Evolutionary conservation across 225 moss, liverwort and hornwort species (phyloP).

Genomic region (Marchantia polymorpha): DNA sequence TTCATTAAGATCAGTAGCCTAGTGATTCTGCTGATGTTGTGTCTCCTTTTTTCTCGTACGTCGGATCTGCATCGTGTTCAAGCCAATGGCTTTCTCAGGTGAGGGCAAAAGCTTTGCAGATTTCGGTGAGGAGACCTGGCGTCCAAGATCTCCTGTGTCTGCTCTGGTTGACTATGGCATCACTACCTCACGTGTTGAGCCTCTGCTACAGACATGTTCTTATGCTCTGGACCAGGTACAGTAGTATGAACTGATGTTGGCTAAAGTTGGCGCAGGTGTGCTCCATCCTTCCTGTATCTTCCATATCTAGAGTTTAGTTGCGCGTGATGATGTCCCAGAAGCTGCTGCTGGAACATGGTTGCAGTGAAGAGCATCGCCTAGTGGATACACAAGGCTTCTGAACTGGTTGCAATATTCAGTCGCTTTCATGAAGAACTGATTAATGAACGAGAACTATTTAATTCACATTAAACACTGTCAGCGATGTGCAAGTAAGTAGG

Average conservation of each 20-base stretch:
- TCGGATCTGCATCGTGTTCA: too few relatives aligned
- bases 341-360: not conserved
- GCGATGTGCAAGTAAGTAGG: too few relatives aligned
- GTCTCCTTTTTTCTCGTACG: too few relatives aligned
- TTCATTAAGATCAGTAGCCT: too few relatives aligned
- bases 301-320: not conserved
- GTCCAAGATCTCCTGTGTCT: not conserved
- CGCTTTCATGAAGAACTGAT: too few relatives aligned
- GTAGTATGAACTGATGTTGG: not conserved
- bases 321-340: not conserved
- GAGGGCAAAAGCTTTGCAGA: too few relatives aligned
- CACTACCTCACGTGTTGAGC: not conserved
- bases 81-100: not conserved
- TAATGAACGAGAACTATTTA: too few relatives aligned
- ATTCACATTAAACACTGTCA: too few relatives aligned
- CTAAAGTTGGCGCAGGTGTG: not conserved
- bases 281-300: not conserved
- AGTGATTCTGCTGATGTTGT: too few relatives aligned
- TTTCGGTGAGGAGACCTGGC: not conserved
- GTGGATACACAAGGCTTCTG: too few relatives aligned
- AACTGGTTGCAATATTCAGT: too few relatives aligned
- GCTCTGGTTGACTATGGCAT: not conserved
- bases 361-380: too few relatives aligned
- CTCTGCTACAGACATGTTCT: not conserved
- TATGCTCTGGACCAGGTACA: not conserved